Evolutionary conservation across 257 asterid genomes (phyloP).

Genomic region (Salvia rosmarinus): DNA sequence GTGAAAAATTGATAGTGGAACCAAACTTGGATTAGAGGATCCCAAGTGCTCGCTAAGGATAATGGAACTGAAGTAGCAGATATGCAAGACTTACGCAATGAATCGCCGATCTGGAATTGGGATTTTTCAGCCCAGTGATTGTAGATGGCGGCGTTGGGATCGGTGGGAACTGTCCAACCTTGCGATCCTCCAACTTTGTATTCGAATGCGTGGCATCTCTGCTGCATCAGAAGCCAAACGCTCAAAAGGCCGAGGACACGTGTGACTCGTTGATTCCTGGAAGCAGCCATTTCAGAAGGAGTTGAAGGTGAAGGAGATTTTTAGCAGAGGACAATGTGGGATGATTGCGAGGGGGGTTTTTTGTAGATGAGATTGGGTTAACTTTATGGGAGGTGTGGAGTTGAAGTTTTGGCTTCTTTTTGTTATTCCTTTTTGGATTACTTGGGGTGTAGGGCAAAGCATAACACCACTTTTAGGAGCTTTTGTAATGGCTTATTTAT

Average conservation of each 20-base stretch:
- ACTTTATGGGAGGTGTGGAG: conserved; percentile 49
- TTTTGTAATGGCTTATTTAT: conserved; percentile 13
- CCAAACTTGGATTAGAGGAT: too few species aligned
- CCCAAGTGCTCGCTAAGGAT: too few species aligned
- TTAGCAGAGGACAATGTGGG: neutral
- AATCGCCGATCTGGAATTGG: conserved; percentile 58
- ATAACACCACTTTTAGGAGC: conserved; percentile 24
- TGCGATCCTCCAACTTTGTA: conserved; percentile 69
- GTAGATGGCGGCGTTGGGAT: conserved; percentile 48
- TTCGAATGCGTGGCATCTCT: conserved; percentile 50
- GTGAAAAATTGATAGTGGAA: too few species aligned
- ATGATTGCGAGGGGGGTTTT: conserved; percentile 22
- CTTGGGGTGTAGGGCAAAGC: conserved; percentile 52
- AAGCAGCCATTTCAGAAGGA: conserved; percentile 58
- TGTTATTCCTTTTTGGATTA: conserved; percentile 38
- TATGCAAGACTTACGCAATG: conserved; percentile 42
- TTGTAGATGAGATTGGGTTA: conserved; percentile 51
- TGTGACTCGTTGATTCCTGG: conserved; percentile 15
- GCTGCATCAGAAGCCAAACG: conserved; percentile 45
- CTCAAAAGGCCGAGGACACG: conserved; percentile 38
- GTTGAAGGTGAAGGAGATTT: too few species aligned
- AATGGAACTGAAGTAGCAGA: too few species aligned
- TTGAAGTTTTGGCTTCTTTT: conserved; percentile 50
- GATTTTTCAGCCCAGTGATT: conserved; percentile 57
- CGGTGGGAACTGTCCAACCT: conserved; percentile 71